A percentile compares a stretch with the other conserved stretches of the same genome.
Evolutionary conservation across 129 eudicot species (phyloP).

Genomic region (Lactuca sativa): DNA sequence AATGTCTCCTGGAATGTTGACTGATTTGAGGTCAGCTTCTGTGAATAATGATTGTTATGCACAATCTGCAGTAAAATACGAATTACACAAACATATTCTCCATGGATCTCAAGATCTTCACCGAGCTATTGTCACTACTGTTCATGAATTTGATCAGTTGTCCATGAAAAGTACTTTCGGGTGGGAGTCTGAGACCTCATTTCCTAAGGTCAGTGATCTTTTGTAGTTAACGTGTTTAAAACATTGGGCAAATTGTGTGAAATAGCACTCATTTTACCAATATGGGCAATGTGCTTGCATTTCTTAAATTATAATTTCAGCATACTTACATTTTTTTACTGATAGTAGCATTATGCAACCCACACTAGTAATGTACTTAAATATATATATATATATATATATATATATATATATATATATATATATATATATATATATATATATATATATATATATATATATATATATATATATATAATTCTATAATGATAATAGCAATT

Average conservation of each 20-base stretch:
- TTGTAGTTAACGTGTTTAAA: neutral
- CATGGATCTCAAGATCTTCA: slow-evolving; percentile 70
- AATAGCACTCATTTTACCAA: too few relatives aligned
- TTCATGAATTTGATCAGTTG: slow-evolving; percentile 32
- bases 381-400: too few relatives aligned
- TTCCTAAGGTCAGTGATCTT: slow-evolving; percentile 64
- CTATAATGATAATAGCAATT: too few relatives aligned
- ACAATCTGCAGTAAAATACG: slow-evolving; percentile 52
- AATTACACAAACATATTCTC: slow-evolving; percentile 68
- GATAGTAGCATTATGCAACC: too few relatives aligned
- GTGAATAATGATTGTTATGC: slow-evolving; percentile 92
- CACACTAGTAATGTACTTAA: too few relatives aligned
- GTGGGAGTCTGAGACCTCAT: slow-evolving; percentile 61
- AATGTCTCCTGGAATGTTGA: slow-evolving; percentile 71
- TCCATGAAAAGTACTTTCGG: slow-evolving; percentile 51
- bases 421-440: too few relatives aligned
- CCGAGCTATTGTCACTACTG: slow-evolving; percentile 38
- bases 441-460: too few relatives aligned
- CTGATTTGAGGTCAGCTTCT: slow-evolving; percentile 86
- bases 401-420: too few relatives aligned
- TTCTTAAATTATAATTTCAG: too few relatives aligned
- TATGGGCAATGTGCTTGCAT: too few relatives aligned
- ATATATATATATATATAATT: too few relatives aligned
- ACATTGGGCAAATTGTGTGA: neutral
- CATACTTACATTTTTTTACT: too few relatives aligned